Conservation (phyloP, 164 flowering plant genomes). For the Umbellularia californica region DNA sequence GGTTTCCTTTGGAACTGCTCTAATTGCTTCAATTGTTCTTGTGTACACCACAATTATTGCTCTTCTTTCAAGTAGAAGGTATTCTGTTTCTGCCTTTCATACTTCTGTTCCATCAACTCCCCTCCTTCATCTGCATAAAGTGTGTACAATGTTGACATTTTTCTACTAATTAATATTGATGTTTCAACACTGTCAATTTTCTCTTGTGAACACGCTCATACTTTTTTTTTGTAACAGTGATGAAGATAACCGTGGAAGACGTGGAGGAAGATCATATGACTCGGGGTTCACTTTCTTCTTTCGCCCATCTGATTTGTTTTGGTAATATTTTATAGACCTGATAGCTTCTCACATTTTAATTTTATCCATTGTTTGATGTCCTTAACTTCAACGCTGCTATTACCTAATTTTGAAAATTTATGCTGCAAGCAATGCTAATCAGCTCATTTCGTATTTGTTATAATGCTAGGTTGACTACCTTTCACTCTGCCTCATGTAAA, state of each 20-base stretch:
- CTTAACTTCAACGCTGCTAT: background rate
- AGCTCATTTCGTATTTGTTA: background rate
- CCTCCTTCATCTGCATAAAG: background rate
- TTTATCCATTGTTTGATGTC: background rate
- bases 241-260: conserved; percentile 85
- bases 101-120: background rate
- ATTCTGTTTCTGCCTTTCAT: conserved; percentile 11
- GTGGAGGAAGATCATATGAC: conserved; percentile 72
- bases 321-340: conserved; percentile 42
- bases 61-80: conserved; percentile 77
- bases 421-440: background rate
- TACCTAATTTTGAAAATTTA: background rate
- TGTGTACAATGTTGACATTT: background rate
- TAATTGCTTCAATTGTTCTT: conserved; percentile 85
- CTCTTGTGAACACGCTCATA: background rate
- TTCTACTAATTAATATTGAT: background rate
- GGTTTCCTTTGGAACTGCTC: conserved; percentile 91
- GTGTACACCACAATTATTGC: conserved; percentile 88
- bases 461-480: background rate
- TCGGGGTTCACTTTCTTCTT: conserved; percentile 57
- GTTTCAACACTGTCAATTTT: background rate
- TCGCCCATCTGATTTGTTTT: conserved; percentile 69
- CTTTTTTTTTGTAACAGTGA: conserved; percentile 45
- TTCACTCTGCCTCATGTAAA: background rate
- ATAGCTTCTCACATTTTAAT: background rate